phyloP scores from a whole-genome alignment of 805 yeast genomes.

The Priceomyces castillae region DNA sequence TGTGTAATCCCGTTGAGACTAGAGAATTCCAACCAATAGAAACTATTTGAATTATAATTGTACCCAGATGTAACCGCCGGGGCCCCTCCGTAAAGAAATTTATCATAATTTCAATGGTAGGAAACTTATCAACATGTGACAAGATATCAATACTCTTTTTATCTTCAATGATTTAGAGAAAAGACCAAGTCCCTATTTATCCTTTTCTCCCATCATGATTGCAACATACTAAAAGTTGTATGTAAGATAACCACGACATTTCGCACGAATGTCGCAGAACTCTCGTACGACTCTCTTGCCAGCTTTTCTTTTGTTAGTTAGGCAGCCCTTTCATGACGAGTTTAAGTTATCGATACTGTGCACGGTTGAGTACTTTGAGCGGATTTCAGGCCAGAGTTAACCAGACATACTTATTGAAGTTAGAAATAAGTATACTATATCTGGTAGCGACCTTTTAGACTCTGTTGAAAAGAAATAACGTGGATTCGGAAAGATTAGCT shows the following conservation, averaged over 20 bases:
- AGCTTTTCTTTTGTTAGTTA: slow-evolving; percentile 1
- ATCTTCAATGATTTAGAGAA: too few species aligned
- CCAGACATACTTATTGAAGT: background rate
- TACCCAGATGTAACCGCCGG: background rate
- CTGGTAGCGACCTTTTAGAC: background rate
- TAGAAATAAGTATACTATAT: background rate
- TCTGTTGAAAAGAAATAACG: background rate
- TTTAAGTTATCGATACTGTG: background rate
- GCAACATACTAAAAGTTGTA: too few species aligned
- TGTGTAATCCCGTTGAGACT: slow-evolving; percentile 6
- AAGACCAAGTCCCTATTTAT: too few species aligned
- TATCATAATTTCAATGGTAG: too few species aligned
- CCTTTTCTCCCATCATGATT: too few species aligned
- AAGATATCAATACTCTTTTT: too few species aligned
- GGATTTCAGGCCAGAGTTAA: background rate
- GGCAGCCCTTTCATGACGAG: background rate
- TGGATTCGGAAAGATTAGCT: background rate
- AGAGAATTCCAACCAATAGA: slow-evolving; percentile 6
- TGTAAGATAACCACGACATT: background rate
- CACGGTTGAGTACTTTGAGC: background rate
- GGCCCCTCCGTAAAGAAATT: too few species aligned
- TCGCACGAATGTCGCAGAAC: background rate
- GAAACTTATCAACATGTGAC: too few species aligned
- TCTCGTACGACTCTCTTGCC: background rate
- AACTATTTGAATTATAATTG: slow-evolving; percentile 6